Evolutionary conservation across 805 yeast species (phyloP), one percentile per base, ranked within the genome.

Genomic region (Teunomyces cretensis): DNA sequence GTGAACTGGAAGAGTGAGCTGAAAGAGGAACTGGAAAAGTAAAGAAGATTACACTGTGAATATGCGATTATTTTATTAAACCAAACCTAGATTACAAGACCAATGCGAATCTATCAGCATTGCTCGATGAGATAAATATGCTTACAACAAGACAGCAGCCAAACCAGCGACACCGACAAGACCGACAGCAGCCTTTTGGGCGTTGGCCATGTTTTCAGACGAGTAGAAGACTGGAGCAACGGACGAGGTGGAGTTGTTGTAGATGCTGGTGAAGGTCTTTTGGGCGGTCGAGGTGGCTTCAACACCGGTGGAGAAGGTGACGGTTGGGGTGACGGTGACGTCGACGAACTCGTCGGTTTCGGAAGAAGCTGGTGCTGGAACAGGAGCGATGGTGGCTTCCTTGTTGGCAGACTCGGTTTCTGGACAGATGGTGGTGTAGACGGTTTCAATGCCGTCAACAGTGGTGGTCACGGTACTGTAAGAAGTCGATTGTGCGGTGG

Each of bases 311-410:
- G 80, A 70, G n/a, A 61, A 64, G 45, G 76, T 68, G 40, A 65
- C 73, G 44, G 72, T 65, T 54, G 81, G 81, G 39, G 81, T 78
- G 47, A 71, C 60, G 48, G 81, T 76, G 54, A 69, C 65, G 52
- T 78, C 80, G 42, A 75, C 78, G 58, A 70, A 74, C 39, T 67
- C 55, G 57, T 67, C 60, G 26, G 60, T 58, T 36, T 67, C 72
- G 51, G 51, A 33, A 26, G 58, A 43, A 15, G 52, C 28, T 8
- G n/a, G n/a, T n/a, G 43, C 50, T 9, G 52, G 42, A 19, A 53
- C 55, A 27, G 53, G 44, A 31, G 54, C 49, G 30, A 47, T 39
- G 14, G 50, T 43, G 11, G 52, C 45, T 36, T 37, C 32, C 32
- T 43, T 41, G 19, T 53, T 33, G 33, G 35, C 30, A 14, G 43